Evolutionary conservation across 2,329 filamentous ascomycete genomes (phyloP).

Genomic region (Rachicladosporium sp.): DNA sequence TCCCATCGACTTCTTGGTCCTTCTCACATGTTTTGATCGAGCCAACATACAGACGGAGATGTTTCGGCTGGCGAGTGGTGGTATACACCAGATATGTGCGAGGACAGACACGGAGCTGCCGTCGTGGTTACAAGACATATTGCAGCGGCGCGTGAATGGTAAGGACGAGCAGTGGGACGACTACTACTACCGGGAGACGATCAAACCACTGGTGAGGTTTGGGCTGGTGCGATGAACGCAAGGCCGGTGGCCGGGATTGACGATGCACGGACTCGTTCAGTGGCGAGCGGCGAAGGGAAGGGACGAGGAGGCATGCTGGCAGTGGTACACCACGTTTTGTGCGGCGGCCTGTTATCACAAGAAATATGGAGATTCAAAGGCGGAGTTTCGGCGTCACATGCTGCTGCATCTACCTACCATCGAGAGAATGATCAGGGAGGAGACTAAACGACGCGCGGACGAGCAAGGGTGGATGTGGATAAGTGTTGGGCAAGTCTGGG

Average conservation of each 20-base stretch:
- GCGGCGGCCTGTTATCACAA: too few species aligned
- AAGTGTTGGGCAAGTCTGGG: too few species aligned
- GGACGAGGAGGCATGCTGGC: too few species aligned
- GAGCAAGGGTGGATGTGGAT: too few species aligned
- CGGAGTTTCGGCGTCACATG: too few species aligned
- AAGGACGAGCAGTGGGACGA: neutral
- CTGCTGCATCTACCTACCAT: too few species aligned
- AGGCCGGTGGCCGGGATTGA: neutral
- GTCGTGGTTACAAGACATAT: neutral
- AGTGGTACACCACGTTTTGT: too few species aligned
- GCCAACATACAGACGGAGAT: slow-evolving; percentile 1
- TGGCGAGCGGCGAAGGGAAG: neutral
- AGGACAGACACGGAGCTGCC: neutral
- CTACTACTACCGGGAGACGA: neutral
- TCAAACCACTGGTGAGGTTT: neutral
- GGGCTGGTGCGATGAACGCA: neutral
- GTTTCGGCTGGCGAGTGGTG: neutral
- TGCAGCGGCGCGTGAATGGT: neutral
- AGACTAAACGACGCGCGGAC: too few species aligned
- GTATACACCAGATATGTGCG: neutral
- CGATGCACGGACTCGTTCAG: slow-evolving; percentile 2
- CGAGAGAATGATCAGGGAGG: too few species aligned
- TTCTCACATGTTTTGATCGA: neutral
- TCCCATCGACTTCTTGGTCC: too few species aligned
- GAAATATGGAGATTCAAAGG: too few species aligned